Conservation (phyloP, 345 rosid species). For the Lepidium aucheri region DNA sequence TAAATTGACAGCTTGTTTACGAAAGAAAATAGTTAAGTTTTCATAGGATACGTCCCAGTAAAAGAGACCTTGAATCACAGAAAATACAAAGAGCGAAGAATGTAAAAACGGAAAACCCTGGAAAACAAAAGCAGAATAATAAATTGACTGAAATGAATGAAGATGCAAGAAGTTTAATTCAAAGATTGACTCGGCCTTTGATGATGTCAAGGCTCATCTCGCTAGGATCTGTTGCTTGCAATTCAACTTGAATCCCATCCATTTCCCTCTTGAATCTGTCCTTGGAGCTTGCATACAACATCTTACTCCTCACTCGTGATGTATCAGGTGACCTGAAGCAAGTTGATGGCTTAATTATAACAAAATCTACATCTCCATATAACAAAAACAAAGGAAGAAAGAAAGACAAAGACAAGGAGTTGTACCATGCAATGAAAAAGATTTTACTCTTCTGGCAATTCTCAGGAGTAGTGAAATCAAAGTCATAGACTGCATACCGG, state of each 20-base stretch:
- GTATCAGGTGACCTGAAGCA: constrained; percentile 56
- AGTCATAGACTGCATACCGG: constrained; percentile 44
- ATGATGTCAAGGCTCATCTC: constrained; percentile 70
- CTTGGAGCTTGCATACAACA: constrained; percentile 71
- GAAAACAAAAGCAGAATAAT: constrained; percentile 4
- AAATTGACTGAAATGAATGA: constrained; percentile 4
- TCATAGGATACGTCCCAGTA: constrained; percentile 5
- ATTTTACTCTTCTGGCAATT: constrained; percentile 71
- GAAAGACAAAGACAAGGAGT: not conserved
- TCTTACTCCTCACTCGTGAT: constrained; percentile 65
- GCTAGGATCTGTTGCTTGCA: constrained; percentile 71
- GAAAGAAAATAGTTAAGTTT: constrained; percentile 13
- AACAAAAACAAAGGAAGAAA: not conserved
- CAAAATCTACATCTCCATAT: not conserved
- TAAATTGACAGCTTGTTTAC: not conserved
- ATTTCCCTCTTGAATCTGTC: constrained; percentile 72
- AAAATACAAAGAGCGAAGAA: not conserved
- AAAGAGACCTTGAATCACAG: constrained; percentile 18
- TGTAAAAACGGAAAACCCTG: not conserved
- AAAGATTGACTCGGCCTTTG: constrained; percentile 41
- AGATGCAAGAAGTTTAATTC: not conserved
- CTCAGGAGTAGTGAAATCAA: constrained; percentile 56
- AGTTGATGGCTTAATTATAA: not conserved
- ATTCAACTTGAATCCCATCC: constrained; percentile 67
- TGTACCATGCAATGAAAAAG: constrained; percentile 65